Evolutionary conservation across 2,329 filamentous ascomycete genomes (phyloP).

Genomic region (Fusarium tupiense): DNA sequence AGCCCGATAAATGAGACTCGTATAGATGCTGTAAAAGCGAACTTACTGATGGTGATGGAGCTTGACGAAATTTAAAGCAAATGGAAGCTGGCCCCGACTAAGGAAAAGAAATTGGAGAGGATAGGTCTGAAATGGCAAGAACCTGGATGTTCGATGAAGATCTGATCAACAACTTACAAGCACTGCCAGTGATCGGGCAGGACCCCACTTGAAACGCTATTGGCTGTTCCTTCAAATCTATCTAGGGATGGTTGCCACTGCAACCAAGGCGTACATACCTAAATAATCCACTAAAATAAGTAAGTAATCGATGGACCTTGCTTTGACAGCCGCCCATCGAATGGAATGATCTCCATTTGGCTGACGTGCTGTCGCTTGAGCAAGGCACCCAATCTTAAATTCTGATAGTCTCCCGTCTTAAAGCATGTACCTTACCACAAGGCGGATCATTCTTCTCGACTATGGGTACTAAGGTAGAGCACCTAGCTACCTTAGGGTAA

Average conservation of each 20-base stretch:
- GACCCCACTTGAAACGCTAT: slow-evolving; percentile 5
- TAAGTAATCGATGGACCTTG: not conserved
- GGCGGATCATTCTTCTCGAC: not conserved
- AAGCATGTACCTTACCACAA: not conserved
- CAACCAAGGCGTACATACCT: slow-evolving; percentile 2
- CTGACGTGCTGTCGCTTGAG: not conserved
- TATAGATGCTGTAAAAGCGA: slow-evolving; percentile 8
- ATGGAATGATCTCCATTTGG: not conserved
- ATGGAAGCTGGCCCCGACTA: not conserved
- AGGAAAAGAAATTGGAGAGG: not conserved
- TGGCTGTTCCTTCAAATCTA: not conserved
- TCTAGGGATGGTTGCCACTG: slow-evolving; percentile 13
- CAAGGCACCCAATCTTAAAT: not conserved
- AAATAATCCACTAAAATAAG: not conserved
- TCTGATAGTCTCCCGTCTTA: not conserved
- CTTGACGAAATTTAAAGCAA: not conserved
- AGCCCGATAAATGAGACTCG: slow-evolving; percentile 1
- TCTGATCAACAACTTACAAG: not conserved
- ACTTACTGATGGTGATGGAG: not conserved
- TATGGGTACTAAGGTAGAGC: not conserved
- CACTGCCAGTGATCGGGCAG: slow-evolving; percentile 5
- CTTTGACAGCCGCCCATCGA: not conserved
- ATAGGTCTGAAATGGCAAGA: not conserved
- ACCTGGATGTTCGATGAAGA: not conserved
- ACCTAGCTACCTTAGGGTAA: not conserved